Conservation (phyloP, 1,284 basidiomycete species). For the Erythrobasidium hasegawianum region DNA sequence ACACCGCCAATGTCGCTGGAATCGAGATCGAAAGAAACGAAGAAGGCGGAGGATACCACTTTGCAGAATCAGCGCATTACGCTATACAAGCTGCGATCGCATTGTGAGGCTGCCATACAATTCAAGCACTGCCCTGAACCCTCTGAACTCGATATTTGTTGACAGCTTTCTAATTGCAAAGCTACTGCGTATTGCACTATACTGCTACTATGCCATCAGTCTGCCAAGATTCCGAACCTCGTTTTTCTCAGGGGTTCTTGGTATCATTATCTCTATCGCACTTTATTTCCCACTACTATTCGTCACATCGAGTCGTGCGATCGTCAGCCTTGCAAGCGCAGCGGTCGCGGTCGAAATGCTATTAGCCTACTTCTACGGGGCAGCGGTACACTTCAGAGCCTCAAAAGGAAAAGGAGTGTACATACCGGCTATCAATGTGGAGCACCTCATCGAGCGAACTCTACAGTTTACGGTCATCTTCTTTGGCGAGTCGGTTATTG, state of each 20-base stretch:
- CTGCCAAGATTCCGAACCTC: slow-evolving; percentile 10
- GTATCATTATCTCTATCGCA: not conserved
- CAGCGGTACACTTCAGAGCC: not conserved
- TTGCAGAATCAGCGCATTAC: slow-evolving; percentile 2
- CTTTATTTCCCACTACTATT: slow-evolving; percentile 21
- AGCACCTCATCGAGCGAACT: slow-evolving; percentile 25
- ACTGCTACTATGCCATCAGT: slow-evolving; percentile 2
- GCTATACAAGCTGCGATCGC: slow-evolving; percentile 6
- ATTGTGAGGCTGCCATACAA: not conserved
- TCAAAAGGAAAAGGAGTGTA: not conserved
- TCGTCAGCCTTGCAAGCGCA: slow-evolving; percentile 21
- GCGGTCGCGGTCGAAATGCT: slow-evolving; percentile 25
- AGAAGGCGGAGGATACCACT: slow-evolving; percentile 67
- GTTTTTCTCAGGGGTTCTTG: not conserved
- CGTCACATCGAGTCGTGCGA: not conserved
- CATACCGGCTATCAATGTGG: slow-evolving; percentile 23
- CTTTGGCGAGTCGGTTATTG: slow-evolving; percentile 32
- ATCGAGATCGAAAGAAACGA: slow-evolving; percentile 78
- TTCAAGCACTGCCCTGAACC: too few relatives aligned
- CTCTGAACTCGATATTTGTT: too few relatives aligned
- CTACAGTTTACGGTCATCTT: slow-evolving; percentile 24
- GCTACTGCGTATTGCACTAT: slow-evolving; percentile 3
- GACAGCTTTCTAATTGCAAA: slow-evolving; percentile 26
- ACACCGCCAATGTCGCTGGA: slow-evolving; percentile 43
- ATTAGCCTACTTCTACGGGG: not conserved